Evolutionary conservation across 805 yeast species (phyloP).

Genomic region (Lachancea mirantina): DNA sequence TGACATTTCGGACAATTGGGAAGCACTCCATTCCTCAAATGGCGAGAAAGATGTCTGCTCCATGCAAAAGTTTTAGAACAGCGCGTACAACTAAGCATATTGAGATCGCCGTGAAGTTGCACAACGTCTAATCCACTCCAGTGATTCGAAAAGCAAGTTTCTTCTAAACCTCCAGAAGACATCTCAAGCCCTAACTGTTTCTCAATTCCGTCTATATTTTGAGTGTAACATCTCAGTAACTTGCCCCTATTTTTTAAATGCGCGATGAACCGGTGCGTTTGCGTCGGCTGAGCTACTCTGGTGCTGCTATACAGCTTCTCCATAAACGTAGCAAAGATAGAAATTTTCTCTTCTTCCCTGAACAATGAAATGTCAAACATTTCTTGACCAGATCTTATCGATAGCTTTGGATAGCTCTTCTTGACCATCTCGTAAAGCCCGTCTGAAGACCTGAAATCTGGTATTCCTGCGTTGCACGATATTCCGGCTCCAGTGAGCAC

Average conservation of each 20-base stretch:
- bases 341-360: constrained; percentile 55
- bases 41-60: constrained; percentile 44
- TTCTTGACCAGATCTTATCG: constrained; percentile 75
- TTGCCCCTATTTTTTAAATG: constrained; percentile 53
- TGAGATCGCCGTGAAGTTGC: constrained; percentile 86
- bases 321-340: constrained; percentile 85
- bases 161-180: constrained; percentile 34
- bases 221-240: constrained; percentile 83
- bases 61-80: constrained; percentile 58
- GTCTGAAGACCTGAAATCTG: constrained; percentile 80
- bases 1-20: constrained; percentile 75
- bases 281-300: constrained; percentile 66
- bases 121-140: constrained; percentile 73
- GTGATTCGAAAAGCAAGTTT: constrained; percentile 31
- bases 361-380: constrained; percentile 83
- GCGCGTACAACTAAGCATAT: constrained; percentile 64
- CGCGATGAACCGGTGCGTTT: constrained; percentile 68
- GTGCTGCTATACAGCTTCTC: constrained; percentile 64
- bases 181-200: constrained; percentile 52
- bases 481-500: constrained; percentile 94
- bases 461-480: constrained; percentile 94
- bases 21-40: constrained; percentile 52
- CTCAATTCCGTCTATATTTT: constrained; percentile 89
- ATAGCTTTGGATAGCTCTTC: constrained; percentile 44
- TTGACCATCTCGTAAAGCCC: constrained; percentile 78